Evolutionary conservation across 1,139 yeast genomes (phyloP).

Genomic region (Spathaspora sp.): DNA sequence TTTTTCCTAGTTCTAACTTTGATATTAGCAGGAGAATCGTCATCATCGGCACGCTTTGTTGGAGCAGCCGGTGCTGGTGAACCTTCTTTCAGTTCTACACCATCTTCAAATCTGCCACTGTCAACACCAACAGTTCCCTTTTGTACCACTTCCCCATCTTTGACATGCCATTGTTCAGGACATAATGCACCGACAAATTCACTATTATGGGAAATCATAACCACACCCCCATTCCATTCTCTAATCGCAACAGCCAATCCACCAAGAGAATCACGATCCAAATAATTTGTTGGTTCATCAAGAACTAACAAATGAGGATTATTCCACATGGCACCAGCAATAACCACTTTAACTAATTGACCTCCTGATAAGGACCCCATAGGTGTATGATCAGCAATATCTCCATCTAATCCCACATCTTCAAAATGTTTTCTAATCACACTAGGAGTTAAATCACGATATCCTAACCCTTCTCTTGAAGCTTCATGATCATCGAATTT

Average conservation of each 20-base stretch:
- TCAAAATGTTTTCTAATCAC: slow-evolving; percentile 96
- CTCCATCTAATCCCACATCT: slow-evolving; percentile 96
- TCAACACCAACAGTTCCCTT: slow-evolving; percentile 80
- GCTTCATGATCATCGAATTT: slow-evolving; percentile 98
- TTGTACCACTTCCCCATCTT: slow-evolving; percentile 84
- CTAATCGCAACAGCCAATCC: slow-evolving; percentile 96
- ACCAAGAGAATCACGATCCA: slow-evolving; percentile 97
- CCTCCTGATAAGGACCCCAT: slow-evolving; percentile 97
- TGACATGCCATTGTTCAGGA: slow-evolving; percentile 98
- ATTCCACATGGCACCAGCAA: slow-evolving; percentile 99
- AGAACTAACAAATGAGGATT: slow-evolving; percentile 96
- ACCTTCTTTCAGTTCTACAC: slow-evolving; percentile 25
- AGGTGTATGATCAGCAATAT: slow-evolving; percentile 97
- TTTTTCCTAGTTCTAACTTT: slow-evolving; percentile 89
- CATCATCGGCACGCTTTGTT: slow-evolving; percentile 58
- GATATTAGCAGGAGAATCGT: slow-evolving; percentile 93
- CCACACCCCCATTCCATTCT: slow-evolving; percentile 98
- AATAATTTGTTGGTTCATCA: slow-evolving; percentile 98
- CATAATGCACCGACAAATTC: slow-evolving; percentile 97
- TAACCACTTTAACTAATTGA: slow-evolving; percentile 95
- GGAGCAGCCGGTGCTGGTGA: slow-evolving; percentile 31
- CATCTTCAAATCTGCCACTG: slow-evolving; percentile 78
- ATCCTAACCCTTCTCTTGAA: slow-evolving; percentile 97
- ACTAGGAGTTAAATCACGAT: slow-evolving; percentile 86
- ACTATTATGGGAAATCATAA: slow-evolving; percentile 95